Percentiles rank a stretch among this genome's conserved stretches.
phyloP scores from a whole-genome alignment of 2,329 filamentous ascomycete species.

The Thielaviopsis punctulata region DNA sequence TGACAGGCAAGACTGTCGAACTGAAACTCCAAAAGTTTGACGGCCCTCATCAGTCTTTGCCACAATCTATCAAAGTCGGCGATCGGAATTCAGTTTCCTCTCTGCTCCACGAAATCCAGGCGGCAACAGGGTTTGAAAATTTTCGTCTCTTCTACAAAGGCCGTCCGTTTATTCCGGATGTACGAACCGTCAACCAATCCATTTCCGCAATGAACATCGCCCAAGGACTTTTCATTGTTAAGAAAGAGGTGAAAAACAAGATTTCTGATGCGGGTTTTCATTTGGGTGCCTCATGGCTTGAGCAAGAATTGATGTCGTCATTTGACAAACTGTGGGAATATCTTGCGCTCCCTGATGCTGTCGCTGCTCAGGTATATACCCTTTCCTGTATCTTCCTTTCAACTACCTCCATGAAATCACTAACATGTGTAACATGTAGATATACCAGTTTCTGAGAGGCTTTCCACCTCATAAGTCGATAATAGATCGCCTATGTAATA shows the following conservation, averaged over 20 bases:
- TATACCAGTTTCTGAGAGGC: conserved; percentile 52
- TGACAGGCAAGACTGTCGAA: conserved; percentile 46
- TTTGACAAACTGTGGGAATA: conserved; percentile 74
- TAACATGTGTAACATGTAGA: conserved; percentile 23
- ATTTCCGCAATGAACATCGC: conserved; percentile 51
- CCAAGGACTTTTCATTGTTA: conserved; percentile 49
- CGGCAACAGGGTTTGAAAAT: conserved; percentile 58
- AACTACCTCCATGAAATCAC: background rate
- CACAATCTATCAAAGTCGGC: conserved; percentile 48
- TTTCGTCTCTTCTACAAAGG: conserved; percentile 59
- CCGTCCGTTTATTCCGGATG: conserved; percentile 42
- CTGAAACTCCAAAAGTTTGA: conserved; percentile 63
- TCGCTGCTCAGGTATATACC: conserved; percentile 48
- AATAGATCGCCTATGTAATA: conserved; percentile 38
- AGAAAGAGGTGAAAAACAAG: conserved; percentile 33
- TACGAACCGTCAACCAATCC: conserved; percentile 40
- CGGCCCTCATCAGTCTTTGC: conserved; percentile 38
- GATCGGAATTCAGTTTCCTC: conserved; percentile 53
- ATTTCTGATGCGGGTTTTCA: conserved; percentile 20
- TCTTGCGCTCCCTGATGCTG: conserved; percentile 52
- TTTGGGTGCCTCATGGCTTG: conserved; percentile 43
- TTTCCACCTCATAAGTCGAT: conserved; percentile 52
- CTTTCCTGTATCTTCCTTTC: conserved; percentile 12
- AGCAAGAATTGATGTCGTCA: conserved; percentile 63
- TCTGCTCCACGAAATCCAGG: conserved; percentile 47